Conservation (phyloP, 306 rosid genomes). For the Glycyrrhiza uralensis region DNA sequence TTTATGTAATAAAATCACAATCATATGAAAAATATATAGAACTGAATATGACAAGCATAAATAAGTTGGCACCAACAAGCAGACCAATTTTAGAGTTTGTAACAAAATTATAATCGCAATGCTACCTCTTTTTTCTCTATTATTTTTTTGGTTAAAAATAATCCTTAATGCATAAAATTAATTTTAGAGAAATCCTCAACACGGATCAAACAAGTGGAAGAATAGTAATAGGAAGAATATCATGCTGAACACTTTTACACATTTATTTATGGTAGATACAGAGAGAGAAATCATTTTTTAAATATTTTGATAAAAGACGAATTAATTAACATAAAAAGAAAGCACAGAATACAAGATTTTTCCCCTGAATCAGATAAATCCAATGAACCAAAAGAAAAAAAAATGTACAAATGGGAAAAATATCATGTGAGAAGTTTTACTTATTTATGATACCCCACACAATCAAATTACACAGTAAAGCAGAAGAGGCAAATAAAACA, state of each 20-base stretch:
- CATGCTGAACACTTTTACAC: neutral
- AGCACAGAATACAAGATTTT: neutral
- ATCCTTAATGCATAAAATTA: neutral
- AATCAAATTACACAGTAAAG: constrained; percentile 6
- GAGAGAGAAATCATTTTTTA: neutral
- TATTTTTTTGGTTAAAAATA: neutral
- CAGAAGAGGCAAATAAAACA: neutral
- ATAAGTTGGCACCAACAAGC: neutral
- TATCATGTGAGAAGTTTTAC: neutral
- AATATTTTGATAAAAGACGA: neutral
- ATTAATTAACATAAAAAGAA: neutral
- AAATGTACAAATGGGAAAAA: neutral
- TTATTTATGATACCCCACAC: neutral
- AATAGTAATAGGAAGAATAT: neutral
- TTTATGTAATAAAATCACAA: constrained; percentile 13
- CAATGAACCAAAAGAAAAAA: constrained; percentile 7
- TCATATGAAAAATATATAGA: constrained; percentile 9
- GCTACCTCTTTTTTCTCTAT: neutral
- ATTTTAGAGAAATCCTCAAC: neutral
- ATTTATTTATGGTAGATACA: neutral
- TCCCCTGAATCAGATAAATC: neutral
- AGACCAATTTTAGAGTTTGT: neutral
- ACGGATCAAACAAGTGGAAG: constrained; percentile 2
- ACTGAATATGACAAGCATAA: neutral
- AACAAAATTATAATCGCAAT: neutral